Conservation (phyloP, 768 basidiomycete genomes). For the Gautieria morchelliformis region DNA sequence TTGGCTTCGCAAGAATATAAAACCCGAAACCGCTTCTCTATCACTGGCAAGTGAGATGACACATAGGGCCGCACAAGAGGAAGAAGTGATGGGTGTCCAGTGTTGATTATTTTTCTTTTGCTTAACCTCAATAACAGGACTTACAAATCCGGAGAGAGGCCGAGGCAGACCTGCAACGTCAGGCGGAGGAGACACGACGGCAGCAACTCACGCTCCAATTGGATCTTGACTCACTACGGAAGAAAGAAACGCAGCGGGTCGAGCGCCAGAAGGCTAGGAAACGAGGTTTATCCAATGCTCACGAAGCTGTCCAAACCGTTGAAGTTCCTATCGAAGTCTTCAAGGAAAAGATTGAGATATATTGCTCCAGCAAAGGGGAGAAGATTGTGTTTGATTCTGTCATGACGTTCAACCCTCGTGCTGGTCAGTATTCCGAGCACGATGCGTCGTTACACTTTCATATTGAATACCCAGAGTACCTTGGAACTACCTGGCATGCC, state of each 20-base stretch:
- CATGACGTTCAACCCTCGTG: slow-evolving; percentile 61
- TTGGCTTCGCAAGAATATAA: slow-evolving; percentile 53
- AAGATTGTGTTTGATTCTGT: slow-evolving; percentile 56
- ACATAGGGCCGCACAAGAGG: slow-evolving; percentile 59
- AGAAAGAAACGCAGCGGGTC: slow-evolving; percentile 28
- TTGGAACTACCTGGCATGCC: slow-evolving; percentile 62
- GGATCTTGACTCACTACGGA: slow-evolving; percentile 40
- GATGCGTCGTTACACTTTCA: background rate
- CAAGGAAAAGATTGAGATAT: slow-evolving; percentile 42
- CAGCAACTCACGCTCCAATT: slow-evolving; percentile 58
- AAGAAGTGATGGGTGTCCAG: slow-evolving; percentile 36
- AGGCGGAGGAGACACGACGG: slow-evolving; percentile 37
- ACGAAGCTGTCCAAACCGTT: slow-evolving; percentile 29
- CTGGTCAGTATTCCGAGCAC: slow-evolving; percentile 32
- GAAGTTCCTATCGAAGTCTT: slow-evolving; percentile 65
- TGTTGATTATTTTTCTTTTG: background rate
- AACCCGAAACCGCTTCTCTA: slow-evolving; percentile 46
- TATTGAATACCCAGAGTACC: slow-evolving; percentile 33
- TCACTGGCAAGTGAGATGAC: slow-evolving; percentile 77
- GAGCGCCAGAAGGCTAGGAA: slow-evolving; percentile 47
- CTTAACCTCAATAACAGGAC: slow-evolving; percentile 21
- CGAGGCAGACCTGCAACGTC: slow-evolving; percentile 31
- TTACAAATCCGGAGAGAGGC: slow-evolving; percentile 46
- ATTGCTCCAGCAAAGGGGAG: slow-evolving; percentile 14
- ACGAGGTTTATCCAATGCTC: slow-evolving; percentile 51